These are phyloP conservation scores for Xylariaceae sp. DNA, from an alignment of 2,329 filamentous ascomycete genomes.

Conservation along the genomic window DNA sequence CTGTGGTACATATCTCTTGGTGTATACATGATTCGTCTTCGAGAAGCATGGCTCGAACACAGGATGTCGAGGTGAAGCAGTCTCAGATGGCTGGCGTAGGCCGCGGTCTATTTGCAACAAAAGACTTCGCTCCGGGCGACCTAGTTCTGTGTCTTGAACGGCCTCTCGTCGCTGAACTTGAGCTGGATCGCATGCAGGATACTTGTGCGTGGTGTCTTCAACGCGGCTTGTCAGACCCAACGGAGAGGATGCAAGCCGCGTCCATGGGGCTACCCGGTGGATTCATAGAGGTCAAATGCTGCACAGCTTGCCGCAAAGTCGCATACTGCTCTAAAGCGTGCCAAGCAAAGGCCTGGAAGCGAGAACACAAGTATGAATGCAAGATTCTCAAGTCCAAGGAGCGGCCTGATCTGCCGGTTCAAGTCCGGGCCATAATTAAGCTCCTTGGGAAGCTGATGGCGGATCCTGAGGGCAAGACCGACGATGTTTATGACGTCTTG, in stretches of 20 bases:
- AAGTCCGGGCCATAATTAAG: conserved; percentile 21
- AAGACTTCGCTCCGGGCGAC: conserved; percentile 21
- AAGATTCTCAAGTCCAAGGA: conserved; percentile 19
- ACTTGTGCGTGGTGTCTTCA: conserved; percentile 27
- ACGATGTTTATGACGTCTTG: conserved; percentile 12
- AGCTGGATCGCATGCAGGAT: conserved; percentile 18
- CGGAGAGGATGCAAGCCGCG: conserved; percentile 11
- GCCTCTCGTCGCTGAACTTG: conserved; percentile 21
- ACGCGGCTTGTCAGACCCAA: conserved; percentile 17
- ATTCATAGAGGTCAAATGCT: conserved; percentile 19
- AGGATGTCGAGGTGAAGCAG: conserved; percentile 17
- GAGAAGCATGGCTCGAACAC: conserved; percentile 9
- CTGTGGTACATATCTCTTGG: no score
- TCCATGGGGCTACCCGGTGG: conserved; percentile 23
- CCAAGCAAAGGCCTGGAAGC: conserved; percentile 25
- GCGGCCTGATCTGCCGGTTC: conserved; percentile 14
- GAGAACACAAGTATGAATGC: conserved; percentile 27
- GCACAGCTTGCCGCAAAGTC: conserved; percentile 19
- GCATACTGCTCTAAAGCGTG: conserved; percentile 25
- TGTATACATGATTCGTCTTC: not conserved
- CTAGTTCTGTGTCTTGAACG: conserved; percentile 18
- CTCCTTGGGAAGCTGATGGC: conserved; percentile 21
- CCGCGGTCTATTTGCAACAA: conserved; percentile 21
- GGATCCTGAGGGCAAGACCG: conserved; percentile 10
- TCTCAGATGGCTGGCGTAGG: conserved; percentile 20